Evolutionary conservation across 2,329 filamentous ascomycete genomes (phyloP).

Genomic region (Hypoxylon sp.): DNA sequence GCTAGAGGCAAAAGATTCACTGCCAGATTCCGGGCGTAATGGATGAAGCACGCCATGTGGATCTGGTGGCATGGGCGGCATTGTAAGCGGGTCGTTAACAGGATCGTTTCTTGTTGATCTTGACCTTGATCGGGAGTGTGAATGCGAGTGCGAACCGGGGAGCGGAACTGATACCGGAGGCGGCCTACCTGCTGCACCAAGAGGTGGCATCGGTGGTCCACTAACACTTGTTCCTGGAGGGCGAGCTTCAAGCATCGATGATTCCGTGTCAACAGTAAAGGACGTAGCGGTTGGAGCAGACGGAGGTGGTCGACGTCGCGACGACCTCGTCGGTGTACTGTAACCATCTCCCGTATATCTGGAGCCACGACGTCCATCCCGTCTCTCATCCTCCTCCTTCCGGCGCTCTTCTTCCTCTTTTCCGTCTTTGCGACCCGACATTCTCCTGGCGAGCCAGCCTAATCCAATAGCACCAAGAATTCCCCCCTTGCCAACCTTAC

Average conservation of each 20-base stretch:
- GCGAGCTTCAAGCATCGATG: conserved; percentile 59
- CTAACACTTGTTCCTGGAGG: conserved; percentile 53
- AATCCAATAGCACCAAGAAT: conserved; percentile 74
- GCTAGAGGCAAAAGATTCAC: conserved; percentile 61
- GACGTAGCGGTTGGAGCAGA: conserved; percentile 52
- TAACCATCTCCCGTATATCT: conserved; percentile 79
- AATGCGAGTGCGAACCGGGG: conserved; percentile 40
- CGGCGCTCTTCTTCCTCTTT: conserved; percentile 65
- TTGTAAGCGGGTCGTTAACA: conserved; percentile 54
- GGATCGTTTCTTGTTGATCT: conserved; percentile 60
- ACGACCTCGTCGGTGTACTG: conserved; percentile 61
- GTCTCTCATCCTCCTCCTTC: conserved; percentile 64
- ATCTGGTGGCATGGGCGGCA: conserved; percentile 70
- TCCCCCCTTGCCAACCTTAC: conserved; percentile 70
- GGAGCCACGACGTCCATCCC: conserved; percentile 73
- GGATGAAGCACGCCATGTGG: conserved; percentile 61
- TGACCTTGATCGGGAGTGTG: conserved; percentile 55
- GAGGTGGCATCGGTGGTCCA: conserved; percentile 59
- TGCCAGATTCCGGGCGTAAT: conserved; percentile 59
- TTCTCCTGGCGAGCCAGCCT: conserved; percentile 77
- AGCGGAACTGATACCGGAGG: conserved; percentile 39
- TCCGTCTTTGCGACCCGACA: conserved; percentile 70
- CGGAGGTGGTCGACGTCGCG: conserved; percentile 52
- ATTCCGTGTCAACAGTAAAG: conserved; percentile 53
- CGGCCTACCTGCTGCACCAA: conserved; percentile 49